A percentile compares a stretch with the other conserved stretches of the same genome.
Conservation (phyloP, 208 protist species). For the Leishmania martiniquensis region DNA sequence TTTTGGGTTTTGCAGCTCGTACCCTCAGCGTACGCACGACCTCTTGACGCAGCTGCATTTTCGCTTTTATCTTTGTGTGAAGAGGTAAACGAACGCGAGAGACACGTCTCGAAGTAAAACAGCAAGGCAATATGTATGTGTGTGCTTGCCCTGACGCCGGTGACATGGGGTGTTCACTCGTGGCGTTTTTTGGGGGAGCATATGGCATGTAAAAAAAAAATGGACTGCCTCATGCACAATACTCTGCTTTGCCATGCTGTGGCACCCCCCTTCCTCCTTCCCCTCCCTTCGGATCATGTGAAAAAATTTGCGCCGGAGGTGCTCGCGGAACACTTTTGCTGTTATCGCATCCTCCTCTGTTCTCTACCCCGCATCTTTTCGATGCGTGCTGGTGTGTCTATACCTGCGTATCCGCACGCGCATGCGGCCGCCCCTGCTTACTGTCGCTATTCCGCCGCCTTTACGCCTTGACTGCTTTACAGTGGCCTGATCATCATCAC, state of each 20-base stretch:
- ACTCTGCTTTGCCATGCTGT: neutral
- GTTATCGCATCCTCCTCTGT: neutral
- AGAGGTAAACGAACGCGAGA: neutral
- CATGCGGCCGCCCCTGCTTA: neutral
- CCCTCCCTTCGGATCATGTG: neutral
- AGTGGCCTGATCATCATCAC: neutral
- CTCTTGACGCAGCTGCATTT: neutral
- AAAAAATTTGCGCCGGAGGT: neutral
- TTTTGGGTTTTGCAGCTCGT: conserved; percentile 10
- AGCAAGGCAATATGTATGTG: neutral
- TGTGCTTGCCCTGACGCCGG: conserved; percentile 2
- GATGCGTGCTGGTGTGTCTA: neutral
- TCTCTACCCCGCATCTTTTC: neutral
- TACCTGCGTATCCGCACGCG: neutral
- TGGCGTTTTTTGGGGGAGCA: neutral
- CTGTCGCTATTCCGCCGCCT: neutral
- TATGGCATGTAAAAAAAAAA: neutral
- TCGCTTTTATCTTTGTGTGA: neutral
- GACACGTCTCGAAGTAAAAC: neutral
- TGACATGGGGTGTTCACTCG: neutral
- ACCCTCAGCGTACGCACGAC: neutral
- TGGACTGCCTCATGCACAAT: neutral
- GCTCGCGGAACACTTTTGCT: neutral
- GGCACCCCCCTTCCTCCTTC: neutral
- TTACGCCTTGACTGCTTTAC: neutral